Conservation (phyloP, 768 basidiomycete species). For the Lanmaoa pseudosensibilis region DNA sequence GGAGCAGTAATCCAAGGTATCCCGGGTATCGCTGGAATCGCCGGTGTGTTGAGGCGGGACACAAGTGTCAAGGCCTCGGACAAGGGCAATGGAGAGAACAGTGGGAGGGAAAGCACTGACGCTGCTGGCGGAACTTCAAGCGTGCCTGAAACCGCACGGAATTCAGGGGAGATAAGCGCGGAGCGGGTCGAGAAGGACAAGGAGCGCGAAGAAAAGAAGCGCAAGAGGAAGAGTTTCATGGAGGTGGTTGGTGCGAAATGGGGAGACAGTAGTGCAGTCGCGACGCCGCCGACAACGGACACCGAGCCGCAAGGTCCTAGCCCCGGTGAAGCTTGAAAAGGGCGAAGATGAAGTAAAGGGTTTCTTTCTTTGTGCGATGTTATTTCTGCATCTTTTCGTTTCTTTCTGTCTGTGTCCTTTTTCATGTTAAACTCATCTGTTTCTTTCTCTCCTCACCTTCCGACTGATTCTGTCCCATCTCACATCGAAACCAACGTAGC, state of each 20-base stretch:
- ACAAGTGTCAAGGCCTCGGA: conserved; percentile 40
- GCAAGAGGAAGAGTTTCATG: conserved; percentile 57
- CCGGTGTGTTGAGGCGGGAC: conserved; percentile 32
- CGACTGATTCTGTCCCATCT: conserved; percentile 12
- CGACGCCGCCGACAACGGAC: conserved; percentile 37
- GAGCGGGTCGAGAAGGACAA: conserved; percentile 53
- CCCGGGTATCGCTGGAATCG: conserved; percentile 29
- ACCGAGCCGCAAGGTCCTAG: conserved; percentile 11
- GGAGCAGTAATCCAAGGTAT: conserved; percentile 49
- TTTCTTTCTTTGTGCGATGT: conserved; percentile 10
- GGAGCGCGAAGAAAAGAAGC: conserved; percentile 59
- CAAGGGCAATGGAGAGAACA: conserved; percentile 34
- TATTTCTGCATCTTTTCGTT: conserved; percentile 8
- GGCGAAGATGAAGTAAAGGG: background rate
- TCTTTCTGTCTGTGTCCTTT: background rate
- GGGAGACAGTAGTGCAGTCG: conserved; percentile 20
- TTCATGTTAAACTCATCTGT: background rate
- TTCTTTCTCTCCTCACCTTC: conserved; percentile 2
- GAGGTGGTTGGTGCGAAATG: conserved; percentile 40
- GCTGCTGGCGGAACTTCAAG: conserved; percentile 26
- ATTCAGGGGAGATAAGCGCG: conserved; percentile 47
- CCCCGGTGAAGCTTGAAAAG: conserved; percentile 13
- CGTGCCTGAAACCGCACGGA: conserved; percentile 42
- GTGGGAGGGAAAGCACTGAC: conserved; percentile 19
- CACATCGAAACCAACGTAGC: conserved; percentile 12